Conservation (phyloP, 345 rosid species). For the Syzygium grande region DNA sequence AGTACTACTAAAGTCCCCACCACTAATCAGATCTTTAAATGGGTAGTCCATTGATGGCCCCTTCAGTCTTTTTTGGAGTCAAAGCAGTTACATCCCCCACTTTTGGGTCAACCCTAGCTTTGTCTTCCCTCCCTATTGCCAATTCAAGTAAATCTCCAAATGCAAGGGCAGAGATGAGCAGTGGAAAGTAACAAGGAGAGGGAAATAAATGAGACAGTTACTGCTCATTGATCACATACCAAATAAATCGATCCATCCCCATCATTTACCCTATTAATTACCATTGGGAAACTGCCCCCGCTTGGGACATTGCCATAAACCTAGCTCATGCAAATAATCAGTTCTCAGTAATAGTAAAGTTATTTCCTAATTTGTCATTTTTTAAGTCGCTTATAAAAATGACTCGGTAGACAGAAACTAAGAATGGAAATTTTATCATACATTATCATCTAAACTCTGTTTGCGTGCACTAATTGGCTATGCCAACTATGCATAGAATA, state of each 20-base stretch:
- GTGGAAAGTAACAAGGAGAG: not conserved
- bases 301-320: too few species aligned
- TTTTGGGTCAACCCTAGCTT: not conserved
- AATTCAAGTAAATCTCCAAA: not conserved
- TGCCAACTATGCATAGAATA: not conserved
- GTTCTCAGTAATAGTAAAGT: too few species aligned
- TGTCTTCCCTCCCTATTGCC: not conserved
- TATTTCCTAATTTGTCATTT: too few species aligned
- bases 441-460: not conserved
- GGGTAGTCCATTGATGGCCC: not conserved
- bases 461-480: not conserved
- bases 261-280: not conserved
- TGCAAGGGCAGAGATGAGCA: not conserved
- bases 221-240: not conserved
- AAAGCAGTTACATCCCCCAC: not conserved
- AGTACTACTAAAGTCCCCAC: not conserved
- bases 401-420: too few species aligned
- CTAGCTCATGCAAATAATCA: too few species aligned
- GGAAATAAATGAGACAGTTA: not conserved
- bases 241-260: not conserved
- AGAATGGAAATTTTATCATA: too few species aligned
- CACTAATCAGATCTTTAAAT: not conserved
- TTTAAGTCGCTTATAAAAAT: too few species aligned
- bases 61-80: not conserved
- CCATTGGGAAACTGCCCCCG: not conserved